Evolutionary conservation across 225 moss, liverwort and hornwort genomes (phyloP), one percentile per base, ranked within the genome.

Genomic region (Sphagnum contortum): DNA sequence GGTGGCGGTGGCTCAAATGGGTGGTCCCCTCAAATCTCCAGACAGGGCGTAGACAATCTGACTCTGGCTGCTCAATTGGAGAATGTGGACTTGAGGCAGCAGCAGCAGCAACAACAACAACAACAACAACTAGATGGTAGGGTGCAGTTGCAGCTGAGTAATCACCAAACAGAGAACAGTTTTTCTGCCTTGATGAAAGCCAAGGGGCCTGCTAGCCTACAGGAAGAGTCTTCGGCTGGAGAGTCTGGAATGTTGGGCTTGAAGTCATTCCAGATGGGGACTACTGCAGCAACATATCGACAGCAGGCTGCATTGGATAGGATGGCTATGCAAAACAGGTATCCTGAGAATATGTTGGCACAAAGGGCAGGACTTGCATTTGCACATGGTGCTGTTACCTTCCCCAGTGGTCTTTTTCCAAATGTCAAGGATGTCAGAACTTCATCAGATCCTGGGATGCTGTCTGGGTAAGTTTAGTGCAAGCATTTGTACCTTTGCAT

Each of bases 81-180:
- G 52, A 52, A 69, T 55, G 64, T 64, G 11, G 29, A 60, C 11
- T 46, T 45, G 61, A 69, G 69, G 53, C 69, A 69, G 60, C 52
- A 29, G 29, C 29, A 29, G 29, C 29, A 29, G 1, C 29, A 29
- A 29, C 29, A 29, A 1, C 29, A 29, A 29, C 29, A 29, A 29
- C 29, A 29, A 29, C 29, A 69, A 44, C 80, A 66, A 64, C 75
- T 70, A 61, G 84, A 84, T 9, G 80, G 80, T 57, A 78, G 73
- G 73, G 77, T 84, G 45, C 80, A 77, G 75, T 72, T 84, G 48
- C 84, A 84, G 62, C 69, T 84, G 2, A 78, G 64, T 56, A 81
- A 73, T 29, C 84, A 84, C 70, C 84, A 73, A 67, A 70, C 69
- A 12, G 84, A 84, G 52, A 80, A 81, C 44, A 73, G 66, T 8